A percentile compares a stretch with the other conserved stretches of the same genome.
Conservation (phyloP, 768 basidiomycete genomes). For the Thelephora aurantiotincta region DNA sequence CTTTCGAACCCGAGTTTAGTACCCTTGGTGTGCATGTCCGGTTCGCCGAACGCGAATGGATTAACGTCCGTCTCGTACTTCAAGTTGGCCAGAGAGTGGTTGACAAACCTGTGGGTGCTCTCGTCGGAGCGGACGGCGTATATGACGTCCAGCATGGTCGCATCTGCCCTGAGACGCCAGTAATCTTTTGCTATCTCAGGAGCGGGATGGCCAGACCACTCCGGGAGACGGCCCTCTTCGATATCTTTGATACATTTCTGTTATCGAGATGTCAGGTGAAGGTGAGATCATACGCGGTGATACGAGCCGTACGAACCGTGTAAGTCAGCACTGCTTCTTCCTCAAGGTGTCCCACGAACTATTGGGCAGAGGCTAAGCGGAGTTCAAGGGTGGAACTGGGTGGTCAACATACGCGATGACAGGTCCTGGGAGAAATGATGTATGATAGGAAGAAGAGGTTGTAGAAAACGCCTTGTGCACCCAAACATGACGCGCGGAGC, state of each 20-base stretch:
- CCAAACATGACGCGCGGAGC: constrained; percentile 75
- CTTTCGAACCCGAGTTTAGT: constrained; percentile 60
- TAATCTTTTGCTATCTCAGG: constrained; percentile 91
- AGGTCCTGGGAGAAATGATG: constrained; percentile 55
- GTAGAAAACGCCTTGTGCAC: constrained; percentile 85
- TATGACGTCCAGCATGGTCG: constrained; percentile 77
- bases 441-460: constrained; percentile 81
- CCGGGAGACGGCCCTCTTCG: constrained; percentile 66
- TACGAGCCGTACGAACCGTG: constrained; percentile 27
- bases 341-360: constrained; percentile 80
- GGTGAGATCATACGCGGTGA: constrained; percentile 7
- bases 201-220: constrained; percentile 64
- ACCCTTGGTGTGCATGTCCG: constrained; percentile 77
- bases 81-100: constrained; percentile 89
- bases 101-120: constrained; percentile 87
- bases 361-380: background rate
- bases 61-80: constrained; percentile 68
- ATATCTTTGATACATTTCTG: constrained; percentile 65
- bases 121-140: constrained; percentile 92
- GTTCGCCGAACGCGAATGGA: constrained; percentile 81
- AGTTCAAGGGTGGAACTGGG: background rate
- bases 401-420: constrained; percentile 40
- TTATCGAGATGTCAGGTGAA: constrained; percentile 33
- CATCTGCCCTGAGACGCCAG: constrained; percentile 65
- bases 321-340: constrained; percentile 94